These are phyloP conservation scores for Dalbergia oliveri DNA, from an alignment of 306 rosid genomes.

Conservation along the genomic window DNA sequence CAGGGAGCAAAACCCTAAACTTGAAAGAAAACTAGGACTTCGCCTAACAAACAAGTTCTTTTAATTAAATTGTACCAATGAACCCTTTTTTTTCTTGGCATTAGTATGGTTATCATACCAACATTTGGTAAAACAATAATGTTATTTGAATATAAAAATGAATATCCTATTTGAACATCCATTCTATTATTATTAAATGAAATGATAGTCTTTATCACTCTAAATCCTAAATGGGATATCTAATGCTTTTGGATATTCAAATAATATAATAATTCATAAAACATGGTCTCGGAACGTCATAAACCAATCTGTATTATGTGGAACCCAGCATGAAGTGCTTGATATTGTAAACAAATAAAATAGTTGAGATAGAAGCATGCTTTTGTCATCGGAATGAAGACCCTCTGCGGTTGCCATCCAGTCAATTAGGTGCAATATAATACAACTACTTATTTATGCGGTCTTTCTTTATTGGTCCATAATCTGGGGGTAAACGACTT, in stretches of 20 bases:
- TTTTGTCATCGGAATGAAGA: slow-evolving; percentile 12
- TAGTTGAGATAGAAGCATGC: slow-evolving; percentile 20
- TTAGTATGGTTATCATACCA: slow-evolving; percentile 34
- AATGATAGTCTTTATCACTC: too few species aligned
- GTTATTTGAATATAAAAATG: too few species aligned
- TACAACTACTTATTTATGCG: background rate
- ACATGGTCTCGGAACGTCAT: too few species aligned
- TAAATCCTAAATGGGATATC: too few species aligned
- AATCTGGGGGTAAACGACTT: background rate
- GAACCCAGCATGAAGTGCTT: slow-evolving; percentile 37
- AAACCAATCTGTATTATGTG: background rate
- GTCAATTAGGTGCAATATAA: slow-evolving; percentile 5
- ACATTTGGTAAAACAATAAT: slow-evolving; percentile 45
- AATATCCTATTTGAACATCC: too few species aligned
- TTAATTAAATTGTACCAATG: slow-evolving; percentile 1
- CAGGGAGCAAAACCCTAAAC: slow-evolving; percentile 52
- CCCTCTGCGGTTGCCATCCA: background rate
- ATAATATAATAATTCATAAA: too few species aligned
- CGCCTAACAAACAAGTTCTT: slow-evolving; percentile 31
- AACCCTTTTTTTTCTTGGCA: background rate
- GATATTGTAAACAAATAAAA: slow-evolving; percentile 44
- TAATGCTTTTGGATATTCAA: too few species aligned
- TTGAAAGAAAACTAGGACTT: slow-evolving; percentile 44
- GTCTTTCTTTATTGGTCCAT: background rate
- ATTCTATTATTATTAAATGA: too few species aligned